Percentiles rank a stretch among this genome's conserved stretches.
Conservation (phyloP, 306 rosid species). For the Citrullus colocynthis region DNA sequence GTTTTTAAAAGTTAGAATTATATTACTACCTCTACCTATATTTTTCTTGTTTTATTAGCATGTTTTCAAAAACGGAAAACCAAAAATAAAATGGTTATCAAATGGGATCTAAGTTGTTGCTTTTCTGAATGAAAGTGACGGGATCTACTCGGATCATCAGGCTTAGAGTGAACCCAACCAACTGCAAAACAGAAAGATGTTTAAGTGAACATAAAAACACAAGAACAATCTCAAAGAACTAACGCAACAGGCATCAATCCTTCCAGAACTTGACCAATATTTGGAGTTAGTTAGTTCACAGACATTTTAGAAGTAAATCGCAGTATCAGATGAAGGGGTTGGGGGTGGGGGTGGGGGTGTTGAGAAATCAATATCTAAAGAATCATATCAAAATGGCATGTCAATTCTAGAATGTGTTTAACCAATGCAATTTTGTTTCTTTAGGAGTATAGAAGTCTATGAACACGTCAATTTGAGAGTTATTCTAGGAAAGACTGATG, state of each 20-base stretch:
- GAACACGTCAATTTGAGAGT: neutral
- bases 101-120: neutral
- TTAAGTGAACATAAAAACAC: neutral
- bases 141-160: constrained; percentile 32
- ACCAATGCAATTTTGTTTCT: neutral
- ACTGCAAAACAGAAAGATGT: constrained; percentile 28
- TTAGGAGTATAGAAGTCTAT: neutral
- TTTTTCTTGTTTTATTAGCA: too few relatives aligned
- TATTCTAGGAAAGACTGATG: neutral
- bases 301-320: neutral
- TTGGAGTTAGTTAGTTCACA: neutral
- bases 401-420: neutral
- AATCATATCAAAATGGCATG: too few relatives aligned
- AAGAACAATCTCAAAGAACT: neutral
- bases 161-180: constrained; percentile 54
- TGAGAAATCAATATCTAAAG: too few relatives aligned
- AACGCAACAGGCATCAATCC: neutral
- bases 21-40: too few relatives aligned
- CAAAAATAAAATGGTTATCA: too few relatives aligned
- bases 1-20: too few relatives aligned
- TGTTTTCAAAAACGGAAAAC: too few relatives aligned
- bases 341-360: too few relatives aligned
- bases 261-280: neutral
- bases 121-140: constrained; percentile 17
- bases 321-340: too few relatives aligned